Evolutionary conservation across 1,284 basidiomycete genomes (phyloP).

Genomic region (Ceraceosorus guamensis): DNA sequence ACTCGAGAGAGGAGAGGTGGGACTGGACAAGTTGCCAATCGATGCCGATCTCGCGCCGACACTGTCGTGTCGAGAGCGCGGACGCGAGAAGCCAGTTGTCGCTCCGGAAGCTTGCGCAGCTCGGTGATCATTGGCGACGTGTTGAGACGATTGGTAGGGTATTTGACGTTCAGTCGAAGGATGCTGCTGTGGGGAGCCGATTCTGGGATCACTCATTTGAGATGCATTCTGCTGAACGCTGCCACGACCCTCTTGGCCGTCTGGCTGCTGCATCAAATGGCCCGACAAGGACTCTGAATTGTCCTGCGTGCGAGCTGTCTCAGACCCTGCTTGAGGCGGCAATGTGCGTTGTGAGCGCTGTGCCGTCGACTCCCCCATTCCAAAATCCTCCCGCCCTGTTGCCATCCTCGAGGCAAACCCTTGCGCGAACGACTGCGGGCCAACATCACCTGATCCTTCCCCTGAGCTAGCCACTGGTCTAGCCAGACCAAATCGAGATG

Average conservation of each 20-base stretch:
- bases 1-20: conserved; percentile 4
- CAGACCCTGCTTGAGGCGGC: conserved; percentile 16
- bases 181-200: conserved; percentile 18
- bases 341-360: conserved; percentile 7
- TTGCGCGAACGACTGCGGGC: too few species aligned
- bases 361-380: conserved; percentile 14
- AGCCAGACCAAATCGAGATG: conserved; percentile 12
- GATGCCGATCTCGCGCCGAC: background rate
- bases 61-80: background rate
- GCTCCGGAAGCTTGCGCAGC: background rate
- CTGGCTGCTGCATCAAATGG: too few species aligned
- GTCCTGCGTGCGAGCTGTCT: too few species aligned
- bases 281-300: too few species aligned
- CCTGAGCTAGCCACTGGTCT: background rate
- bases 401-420: too few species aligned
- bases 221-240: too few species aligned
- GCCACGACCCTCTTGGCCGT: too few species aligned
- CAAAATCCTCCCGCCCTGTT: conserved; percentile 19
- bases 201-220: too few species aligned
- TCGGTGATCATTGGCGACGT: background rate
- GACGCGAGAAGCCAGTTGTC: background rate
- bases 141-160: background rate
- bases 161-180: background rate
- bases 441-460: background rate
- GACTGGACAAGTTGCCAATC: conserved; percentile 13